phyloP scores from a whole-genome alignment of 1,284 basidiomycete genomes.

The Ustilago crameri region DNA sequence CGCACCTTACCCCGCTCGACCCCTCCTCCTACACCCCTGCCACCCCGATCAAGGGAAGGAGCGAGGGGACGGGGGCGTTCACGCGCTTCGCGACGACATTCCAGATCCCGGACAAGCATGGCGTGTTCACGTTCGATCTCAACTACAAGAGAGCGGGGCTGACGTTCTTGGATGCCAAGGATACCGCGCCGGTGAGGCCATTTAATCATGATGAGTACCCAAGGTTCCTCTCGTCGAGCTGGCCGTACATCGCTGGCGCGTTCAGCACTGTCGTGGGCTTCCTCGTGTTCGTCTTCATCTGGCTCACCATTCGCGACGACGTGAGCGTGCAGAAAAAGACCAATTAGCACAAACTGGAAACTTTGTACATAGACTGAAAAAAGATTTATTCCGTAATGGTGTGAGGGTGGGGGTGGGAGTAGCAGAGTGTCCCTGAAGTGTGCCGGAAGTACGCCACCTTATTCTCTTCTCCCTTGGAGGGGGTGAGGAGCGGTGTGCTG shows the following conservation, averaged over 20 bases:
- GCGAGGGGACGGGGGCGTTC: slow-evolving; percentile 16
- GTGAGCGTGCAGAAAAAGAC: slow-evolving; percentile 22
- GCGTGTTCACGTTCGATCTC: slow-evolving; percentile 94
- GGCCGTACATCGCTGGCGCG: slow-evolving; percentile 92
- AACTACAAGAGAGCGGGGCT: slow-evolving; percentile 88
- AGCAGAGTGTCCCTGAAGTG: slow-evolving; percentile 3
- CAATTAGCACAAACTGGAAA: slow-evolving; percentile 1
- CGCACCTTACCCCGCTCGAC: slow-evolving; percentile 35
- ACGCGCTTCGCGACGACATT: slow-evolving; percentile 80
- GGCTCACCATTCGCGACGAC: slow-evolving; percentile 72
- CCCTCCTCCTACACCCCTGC: slow-evolving; percentile 9
- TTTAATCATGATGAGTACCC: slow-evolving; percentile 94
- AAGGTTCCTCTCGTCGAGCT: slow-evolving; percentile 89
- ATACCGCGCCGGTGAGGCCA: slow-evolving; percentile 87
- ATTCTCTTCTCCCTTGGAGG: background rate
- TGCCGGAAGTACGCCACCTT: slow-evolving; percentile 27
- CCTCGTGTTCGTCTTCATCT: slow-evolving; percentile 82
- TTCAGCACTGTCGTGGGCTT: slow-evolving; percentile 86
- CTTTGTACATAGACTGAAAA: slow-evolving; percentile 2
- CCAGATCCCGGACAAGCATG: slow-evolving; percentile 90
- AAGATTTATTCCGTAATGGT: background rate
- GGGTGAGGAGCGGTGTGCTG: slow-evolving; percentile 4
- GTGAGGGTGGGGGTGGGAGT: background rate
- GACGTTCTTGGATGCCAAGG: slow-evolving; percentile 77
- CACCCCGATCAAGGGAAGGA: background rate